Base-by-base conservation (phyloP, 371 early-diverging fungal species). In the Actinomortierella ambigua region DNA sequence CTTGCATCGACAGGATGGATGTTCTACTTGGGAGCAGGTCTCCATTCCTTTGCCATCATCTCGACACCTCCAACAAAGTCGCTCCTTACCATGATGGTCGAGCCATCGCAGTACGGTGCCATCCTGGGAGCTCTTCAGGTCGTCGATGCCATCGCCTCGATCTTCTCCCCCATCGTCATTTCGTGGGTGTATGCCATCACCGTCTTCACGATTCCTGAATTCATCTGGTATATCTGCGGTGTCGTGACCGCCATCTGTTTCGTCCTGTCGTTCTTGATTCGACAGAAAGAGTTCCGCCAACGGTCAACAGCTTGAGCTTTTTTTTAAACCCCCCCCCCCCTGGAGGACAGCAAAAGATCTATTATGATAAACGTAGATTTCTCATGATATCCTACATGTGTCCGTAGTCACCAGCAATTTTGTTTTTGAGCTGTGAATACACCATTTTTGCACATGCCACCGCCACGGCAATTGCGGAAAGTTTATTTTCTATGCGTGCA, bases 71-170 rank as follows among this genome's bases (percentile, higher is more conserved):
- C 84, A 0, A 46, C 79, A 9, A 77, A 77, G 7, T 77, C 85
- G 0, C 53, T 86, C 1, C 23, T 79, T 9, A 82, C 81, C 8
- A 68, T 69, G 2, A 23, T 81, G 8, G 84, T 84, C 9, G 65
- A 75, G 26, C 81, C 83, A 6, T 66, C 73, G 5, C 77, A 85
- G 61, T 75, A 82, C 23, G 87, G 84, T 13, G 77, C 82, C 26
- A 57, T 81, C 13, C 47, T 83, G 40, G 83, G 84, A 0, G 84
- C 85, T 4, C 22, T 81, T 15, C 79, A 82, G 14, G 70, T 79
- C 1, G 54, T 84, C 11, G 87, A 86, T 47, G 63, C 85, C 9
- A 42, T 82, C 59, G 79, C 77, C 13, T 67, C 82, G 56, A 79
- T 79, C 65, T 71, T 58, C 22, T 55, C 53, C 20, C 58, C 65